Percentiles rank a stretch among this genome's conserved stretches.
phyloP scores from a whole-genome alignment of 768 basidiomycete species.

The Polyporus arcularius region DNA sequence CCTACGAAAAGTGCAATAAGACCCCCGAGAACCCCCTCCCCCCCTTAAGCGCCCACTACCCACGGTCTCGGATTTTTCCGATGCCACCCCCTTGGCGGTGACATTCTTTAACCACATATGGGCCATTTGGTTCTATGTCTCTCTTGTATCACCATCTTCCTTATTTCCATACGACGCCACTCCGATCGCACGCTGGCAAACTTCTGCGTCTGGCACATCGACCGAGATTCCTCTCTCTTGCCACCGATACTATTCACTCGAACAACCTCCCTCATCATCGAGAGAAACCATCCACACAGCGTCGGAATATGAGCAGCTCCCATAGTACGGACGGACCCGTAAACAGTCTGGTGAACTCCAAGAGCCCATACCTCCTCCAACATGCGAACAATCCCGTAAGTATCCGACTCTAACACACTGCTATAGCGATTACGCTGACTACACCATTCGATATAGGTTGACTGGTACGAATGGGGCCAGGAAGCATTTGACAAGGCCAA shows the following conservation, averaged over 20 bases:
- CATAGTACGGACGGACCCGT: neutral
- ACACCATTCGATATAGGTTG: conserved; percentile 18
- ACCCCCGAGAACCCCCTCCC: too few relatives aligned
- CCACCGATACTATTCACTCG: neutral
- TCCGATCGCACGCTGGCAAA: too few relatives aligned
- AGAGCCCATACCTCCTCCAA: conserved; percentile 29
- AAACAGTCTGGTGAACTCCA: conserved; percentile 22
- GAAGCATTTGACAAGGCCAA: conserved; percentile 31
- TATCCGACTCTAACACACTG: neutral
- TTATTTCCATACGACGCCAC: too few relatives aligned
- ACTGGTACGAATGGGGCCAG: conserved; percentile 30
- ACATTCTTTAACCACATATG: too few relatives aligned
- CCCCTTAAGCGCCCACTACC: too few relatives aligned
- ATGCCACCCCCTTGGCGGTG: too few relatives aligned
- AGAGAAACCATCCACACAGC: neutral
- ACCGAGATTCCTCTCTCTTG: neutral
- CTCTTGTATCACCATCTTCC: too few relatives aligned
- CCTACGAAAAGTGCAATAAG: too few relatives aligned
- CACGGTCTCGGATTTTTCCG: too few relatives aligned
- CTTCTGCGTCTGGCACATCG: too few relatives aligned
- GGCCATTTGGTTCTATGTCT: too few relatives aligned
- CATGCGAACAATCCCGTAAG: conserved; percentile 29
- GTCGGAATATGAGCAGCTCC: neutral
- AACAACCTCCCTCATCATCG: neutral
- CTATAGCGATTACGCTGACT: neutral